Percentiles rank a stretch among this genome's conserved stretches.
phyloP scores from a whole-genome alignment of 257 asterid species.

The Echium plantagineum region DNA sequence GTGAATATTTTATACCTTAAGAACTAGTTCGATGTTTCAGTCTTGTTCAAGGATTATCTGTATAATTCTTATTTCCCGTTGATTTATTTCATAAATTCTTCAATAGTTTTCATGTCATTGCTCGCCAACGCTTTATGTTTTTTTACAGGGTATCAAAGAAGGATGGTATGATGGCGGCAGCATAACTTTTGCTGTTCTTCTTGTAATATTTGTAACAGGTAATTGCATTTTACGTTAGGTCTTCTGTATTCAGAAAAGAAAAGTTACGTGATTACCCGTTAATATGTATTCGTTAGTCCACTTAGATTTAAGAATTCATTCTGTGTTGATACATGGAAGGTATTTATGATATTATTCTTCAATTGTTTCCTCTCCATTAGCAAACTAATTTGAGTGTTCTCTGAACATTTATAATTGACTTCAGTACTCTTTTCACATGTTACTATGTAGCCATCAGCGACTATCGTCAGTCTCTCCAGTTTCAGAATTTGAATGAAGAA shows the following conservation, averaged over 20 bases:
- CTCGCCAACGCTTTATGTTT: background rate
- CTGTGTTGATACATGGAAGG: background rate
- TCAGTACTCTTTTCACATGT: constrained; percentile 1
- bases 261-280: background rate
- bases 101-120: background rate
- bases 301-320: background rate
- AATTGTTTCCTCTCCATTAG: background rate
- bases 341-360: too few relatives aligned
- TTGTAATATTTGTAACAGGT: constrained; percentile 91
- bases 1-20: too few relatives aligned
- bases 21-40: too few relatives aligned
- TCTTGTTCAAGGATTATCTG: background rate
- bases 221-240: constrained; percentile 4
- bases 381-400: too few relatives aligned
- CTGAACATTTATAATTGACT: too few relatives aligned
- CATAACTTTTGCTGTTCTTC: constrained; percentile 87
- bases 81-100: too few relatives aligned
- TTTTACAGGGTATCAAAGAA: constrained; percentile 57
- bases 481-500: constrained; percentile 83
- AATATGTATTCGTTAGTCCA: background rate
- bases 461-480: constrained; percentile 90
- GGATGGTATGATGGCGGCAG: constrained; percentile 99
- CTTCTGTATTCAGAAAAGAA: background rate
- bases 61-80: background rate
- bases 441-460: constrained; percentile 69